Evolutionary conservation across 345 rosid species (phyloP).

Genomic region (Lepidium aucheri): DNA sequence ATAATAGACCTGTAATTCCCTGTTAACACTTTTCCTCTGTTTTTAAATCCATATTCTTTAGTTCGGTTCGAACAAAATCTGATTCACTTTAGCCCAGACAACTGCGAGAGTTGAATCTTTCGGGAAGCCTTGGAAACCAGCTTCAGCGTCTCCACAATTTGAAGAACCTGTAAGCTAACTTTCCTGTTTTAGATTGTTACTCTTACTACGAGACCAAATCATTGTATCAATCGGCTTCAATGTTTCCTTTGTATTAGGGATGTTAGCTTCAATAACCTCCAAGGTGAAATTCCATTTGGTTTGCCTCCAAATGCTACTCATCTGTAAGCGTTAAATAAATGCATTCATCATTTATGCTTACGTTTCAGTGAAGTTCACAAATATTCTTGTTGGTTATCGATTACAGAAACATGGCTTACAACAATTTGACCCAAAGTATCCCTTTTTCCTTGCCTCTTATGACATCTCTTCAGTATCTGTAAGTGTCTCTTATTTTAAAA

Average conservation of each 20-base stretch:
- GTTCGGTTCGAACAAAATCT: not conserved
- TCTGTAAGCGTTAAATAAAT: constrained; percentile 43
- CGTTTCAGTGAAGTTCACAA: not conserved
- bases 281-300: constrained; percentile 64
- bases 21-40: not conserved
- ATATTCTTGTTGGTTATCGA: not conserved
- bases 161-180: constrained; percentile 58
- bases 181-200: not conserved
- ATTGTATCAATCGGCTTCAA: not conserved
- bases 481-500: constrained; percentile 23
- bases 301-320: constrained; percentile 78
- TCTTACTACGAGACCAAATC: not conserved
- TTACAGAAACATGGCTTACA: constrained; percentile 70
- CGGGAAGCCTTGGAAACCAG: constrained; percentile 58
- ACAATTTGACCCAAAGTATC: constrained; percentile 52
- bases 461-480: constrained; percentile 61
- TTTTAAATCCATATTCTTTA: not conserved
- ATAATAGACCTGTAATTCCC: constrained; percentile 50
- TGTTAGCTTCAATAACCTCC: constrained; percentile 56
- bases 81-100: constrained; percentile 33
- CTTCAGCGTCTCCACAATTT: constrained; percentile 58
- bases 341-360: not conserved
- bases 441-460: constrained; percentile 58
- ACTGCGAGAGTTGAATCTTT: constrained; percentile 51
- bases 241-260: constrained; percentile 43